Percentiles rank a stretch among this genome's conserved stretches.
Evolutionary conservation across 768 basidiomycete species (phyloP).

Genomic region (Termitomyces sp.): DNA sequence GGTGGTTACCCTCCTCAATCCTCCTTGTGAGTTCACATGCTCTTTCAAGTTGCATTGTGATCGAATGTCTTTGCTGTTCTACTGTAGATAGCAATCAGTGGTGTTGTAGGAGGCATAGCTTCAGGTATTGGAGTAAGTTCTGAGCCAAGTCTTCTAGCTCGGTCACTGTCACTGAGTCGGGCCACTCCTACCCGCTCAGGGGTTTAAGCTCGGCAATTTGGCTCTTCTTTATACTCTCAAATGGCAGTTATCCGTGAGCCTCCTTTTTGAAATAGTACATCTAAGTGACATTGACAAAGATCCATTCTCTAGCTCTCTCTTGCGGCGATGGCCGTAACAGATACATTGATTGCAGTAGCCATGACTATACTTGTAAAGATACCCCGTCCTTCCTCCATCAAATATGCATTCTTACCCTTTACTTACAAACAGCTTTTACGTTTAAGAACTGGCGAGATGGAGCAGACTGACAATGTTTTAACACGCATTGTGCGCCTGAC

Average conservation of each 20-base stretch:
- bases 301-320: not conserved
- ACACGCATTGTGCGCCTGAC: not conserved
- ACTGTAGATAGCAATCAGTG: not conserved
- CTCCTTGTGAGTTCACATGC: not conserved
- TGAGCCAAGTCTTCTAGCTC: too few species aligned
- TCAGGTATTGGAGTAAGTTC: conserved; percentile 5
- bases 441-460: not conserved
- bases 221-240: conserved; percentile 1
- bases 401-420: not conserved
- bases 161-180: not conserved
- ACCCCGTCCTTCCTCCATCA: not conserved
- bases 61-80: not conserved
- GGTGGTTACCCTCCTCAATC: not conserved
- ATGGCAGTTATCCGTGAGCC: conserved; percentile 6
- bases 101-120: conserved; percentile 8
- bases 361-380: not conserved
- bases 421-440: not conserved
- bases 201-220: conserved; percentile 1
- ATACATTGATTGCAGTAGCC: not conserved
- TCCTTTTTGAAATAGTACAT: not conserved
- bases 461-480: not conserved
- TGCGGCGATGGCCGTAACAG: not conserved
- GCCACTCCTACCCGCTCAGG: not conserved
- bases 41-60: not conserved
- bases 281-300: not conserved